Evolutionary conservation across 2,329 filamentous ascomycete genomes (phyloP).

Genomic region (Catunica adiposa): DNA sequence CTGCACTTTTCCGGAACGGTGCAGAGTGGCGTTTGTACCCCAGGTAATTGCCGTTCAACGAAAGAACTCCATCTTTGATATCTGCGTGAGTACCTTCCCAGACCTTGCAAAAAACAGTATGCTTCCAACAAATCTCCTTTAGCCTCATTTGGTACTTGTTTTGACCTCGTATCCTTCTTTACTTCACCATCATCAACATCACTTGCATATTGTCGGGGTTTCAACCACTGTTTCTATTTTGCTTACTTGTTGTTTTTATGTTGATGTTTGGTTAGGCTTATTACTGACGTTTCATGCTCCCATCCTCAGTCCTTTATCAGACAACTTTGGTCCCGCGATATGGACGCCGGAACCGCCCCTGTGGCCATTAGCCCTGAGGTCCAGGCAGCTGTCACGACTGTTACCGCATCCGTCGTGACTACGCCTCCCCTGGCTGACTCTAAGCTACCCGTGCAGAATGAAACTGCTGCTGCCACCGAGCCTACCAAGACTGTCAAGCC

Average conservation of each 20-base stretch:
- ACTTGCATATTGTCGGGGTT: neutral
- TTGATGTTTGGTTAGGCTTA: neutral
- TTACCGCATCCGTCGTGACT: neutral
- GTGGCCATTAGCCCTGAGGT: neutral
- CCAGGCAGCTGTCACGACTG: neutral
- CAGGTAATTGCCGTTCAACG: neutral
- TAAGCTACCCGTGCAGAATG: neutral
- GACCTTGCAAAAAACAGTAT: too few relatives aligned
- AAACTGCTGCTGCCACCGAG: neutral
- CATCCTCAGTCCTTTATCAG: constrained; percentile 1
- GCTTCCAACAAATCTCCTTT: neutral
- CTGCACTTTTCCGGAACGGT: neutral
- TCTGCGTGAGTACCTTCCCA: neutral
- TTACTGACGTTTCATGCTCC: neutral
- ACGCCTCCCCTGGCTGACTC: neutral
- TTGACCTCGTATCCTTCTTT: neutral
- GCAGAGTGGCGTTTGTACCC: neutral
- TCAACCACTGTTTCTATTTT: neutral
- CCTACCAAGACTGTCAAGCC: neutral
- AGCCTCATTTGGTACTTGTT: neutral
- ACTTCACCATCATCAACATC: neutral
- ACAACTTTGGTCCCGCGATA: neutral
- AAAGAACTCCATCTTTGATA: neutral
- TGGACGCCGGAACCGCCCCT: neutral
- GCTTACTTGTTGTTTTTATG: neutral